Percentiles rank a stretch among this genome's conserved stretches.
phyloP scores from a whole-genome alignment of 371 early-diverging fungal species.

The Syncephalastrum racemosum region DNA sequence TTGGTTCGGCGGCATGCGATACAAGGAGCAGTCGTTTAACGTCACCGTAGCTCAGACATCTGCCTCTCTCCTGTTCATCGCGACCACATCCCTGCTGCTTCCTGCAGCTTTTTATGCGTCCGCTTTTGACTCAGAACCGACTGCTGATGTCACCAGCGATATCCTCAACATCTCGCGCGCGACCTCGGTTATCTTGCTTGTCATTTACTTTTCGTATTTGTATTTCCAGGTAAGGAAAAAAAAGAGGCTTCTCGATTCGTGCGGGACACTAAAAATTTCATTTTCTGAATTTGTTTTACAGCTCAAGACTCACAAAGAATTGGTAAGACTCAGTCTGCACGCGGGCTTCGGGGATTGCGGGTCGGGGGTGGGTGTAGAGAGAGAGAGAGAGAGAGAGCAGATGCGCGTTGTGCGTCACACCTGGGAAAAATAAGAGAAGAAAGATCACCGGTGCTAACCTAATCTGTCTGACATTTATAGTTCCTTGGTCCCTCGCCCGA shows the following conservation, averaged over 20 bases:
- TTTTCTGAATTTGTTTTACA: constrained; percentile 10
- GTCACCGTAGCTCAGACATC: constrained; percentile 79
- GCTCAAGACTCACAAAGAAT: constrained; percentile 68
- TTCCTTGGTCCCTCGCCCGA: too few species aligned
- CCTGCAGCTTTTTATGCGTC: constrained; percentile 78
- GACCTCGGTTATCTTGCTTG: constrained; percentile 70
- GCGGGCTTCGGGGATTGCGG: background rate
- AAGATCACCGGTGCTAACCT: too few species aligned
- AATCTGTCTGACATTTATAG: too few species aligned
- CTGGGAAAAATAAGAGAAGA: too few species aligned
- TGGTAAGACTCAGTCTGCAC: constrained; percentile 37
- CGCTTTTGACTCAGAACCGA: constrained; percentile 14
- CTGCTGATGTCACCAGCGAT: constrained; percentile 32
- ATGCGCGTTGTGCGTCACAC: too few species aligned
- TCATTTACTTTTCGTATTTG: constrained; percentile 73
- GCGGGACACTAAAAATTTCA: background rate
- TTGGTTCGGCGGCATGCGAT: constrained; percentile 72
- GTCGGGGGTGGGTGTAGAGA: too few species aligned
- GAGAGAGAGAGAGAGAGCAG: too few species aligned
- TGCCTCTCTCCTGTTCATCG: constrained; percentile 72
- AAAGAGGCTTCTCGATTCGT: background rate
- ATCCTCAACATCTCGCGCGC: constrained; percentile 66
- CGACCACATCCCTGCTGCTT: constrained; percentile 72
- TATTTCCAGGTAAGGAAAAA: constrained; percentile 62
- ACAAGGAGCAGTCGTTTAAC: constrained; percentile 74